Percentiles rank a stretch among this genome's conserved stretches.
These are phyloP conservation scores for Citrus maxima DNA, from an alignment of 345 rosid genomes.

Conservation along the genomic window DNA sequence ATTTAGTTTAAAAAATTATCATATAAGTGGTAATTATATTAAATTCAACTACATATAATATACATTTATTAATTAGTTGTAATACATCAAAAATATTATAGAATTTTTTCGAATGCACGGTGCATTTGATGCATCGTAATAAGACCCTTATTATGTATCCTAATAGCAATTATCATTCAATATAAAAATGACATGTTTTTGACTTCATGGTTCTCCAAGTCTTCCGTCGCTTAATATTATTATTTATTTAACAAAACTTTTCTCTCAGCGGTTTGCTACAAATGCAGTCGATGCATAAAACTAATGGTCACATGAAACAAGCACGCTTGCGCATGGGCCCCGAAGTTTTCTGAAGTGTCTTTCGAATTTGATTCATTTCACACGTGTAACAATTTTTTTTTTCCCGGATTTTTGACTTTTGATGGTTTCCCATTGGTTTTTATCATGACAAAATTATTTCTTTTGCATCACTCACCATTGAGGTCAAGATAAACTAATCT, in stretches of 20 bases:
- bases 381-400: neutral
- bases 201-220: neutral
- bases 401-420: neutral
- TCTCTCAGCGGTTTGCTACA: neutral
- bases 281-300: neutral
- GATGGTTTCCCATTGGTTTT: neutral
- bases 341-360: neutral
- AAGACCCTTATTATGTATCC: no score
- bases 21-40: no score
- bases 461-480: no score
- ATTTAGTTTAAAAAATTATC: no score
- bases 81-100: no score
- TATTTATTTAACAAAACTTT: neutral
- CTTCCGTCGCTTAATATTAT: neutral
- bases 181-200: neutral
- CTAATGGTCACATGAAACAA: neutral
- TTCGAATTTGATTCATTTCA: neutral
- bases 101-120: no score
- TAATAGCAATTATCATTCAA: neutral
- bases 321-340: no score
- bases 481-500: no score
- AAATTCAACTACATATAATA: no score
- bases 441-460: neutral
- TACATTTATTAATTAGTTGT: rapidly evolving
- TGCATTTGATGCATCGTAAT: no score